A percentile compares a stretch with the other conserved stretches of the same genome.
Evolutionary conservation across 495 filamentous ascomycete species (phyloP).

Genomic region (Hypoxylon crocopeplum): DNA sequence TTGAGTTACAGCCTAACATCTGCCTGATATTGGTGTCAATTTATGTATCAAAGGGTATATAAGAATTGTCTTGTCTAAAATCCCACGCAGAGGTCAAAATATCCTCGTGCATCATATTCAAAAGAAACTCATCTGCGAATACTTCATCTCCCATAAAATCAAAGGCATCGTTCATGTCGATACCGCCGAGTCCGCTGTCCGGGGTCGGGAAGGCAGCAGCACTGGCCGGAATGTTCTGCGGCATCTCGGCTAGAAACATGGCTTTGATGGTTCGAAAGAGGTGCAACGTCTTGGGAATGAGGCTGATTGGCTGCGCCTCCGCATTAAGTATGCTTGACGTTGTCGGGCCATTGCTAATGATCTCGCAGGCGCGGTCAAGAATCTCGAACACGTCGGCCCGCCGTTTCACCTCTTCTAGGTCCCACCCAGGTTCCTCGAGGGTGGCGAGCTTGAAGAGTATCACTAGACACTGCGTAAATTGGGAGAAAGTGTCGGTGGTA

Average conservation of each 20-base stretch:
- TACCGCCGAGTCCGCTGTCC: neutral
- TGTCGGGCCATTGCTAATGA: constrained; percentile 8
- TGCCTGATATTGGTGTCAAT: too few species aligned
- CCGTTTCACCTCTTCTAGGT: constrained; percentile 24
- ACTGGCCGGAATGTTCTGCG: neutral
- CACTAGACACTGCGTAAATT: constrained; percentile 51
- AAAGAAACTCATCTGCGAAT: constrained; percentile 10
- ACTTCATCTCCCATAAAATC: constrained; percentile 7
- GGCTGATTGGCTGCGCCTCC: constrained; percentile 15
- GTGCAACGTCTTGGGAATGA: constrained; percentile 25
- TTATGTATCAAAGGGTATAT: constrained; percentile 10
- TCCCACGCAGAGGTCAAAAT: constrained; percentile 18
- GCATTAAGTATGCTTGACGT: constrained; percentile 21
- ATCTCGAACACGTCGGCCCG: constrained; percentile 28
- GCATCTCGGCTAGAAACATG: constrained; percentile 30
- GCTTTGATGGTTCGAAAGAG: constrained; percentile 22
- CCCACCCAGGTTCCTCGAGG: constrained; percentile 42
- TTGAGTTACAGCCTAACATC: too few species aligned
- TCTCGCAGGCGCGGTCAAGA: constrained; percentile 25
- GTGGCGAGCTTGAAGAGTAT: constrained; percentile 52
- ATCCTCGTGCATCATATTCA: constrained; percentile 25
- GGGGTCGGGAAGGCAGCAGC: neutral
- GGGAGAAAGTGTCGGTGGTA: constrained; percentile 47
- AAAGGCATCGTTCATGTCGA: neutral
- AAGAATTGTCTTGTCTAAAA: constrained; percentile 18